Conservation (phyloP, 345 rosid genomes). For the Populus davidiana region DNA sequence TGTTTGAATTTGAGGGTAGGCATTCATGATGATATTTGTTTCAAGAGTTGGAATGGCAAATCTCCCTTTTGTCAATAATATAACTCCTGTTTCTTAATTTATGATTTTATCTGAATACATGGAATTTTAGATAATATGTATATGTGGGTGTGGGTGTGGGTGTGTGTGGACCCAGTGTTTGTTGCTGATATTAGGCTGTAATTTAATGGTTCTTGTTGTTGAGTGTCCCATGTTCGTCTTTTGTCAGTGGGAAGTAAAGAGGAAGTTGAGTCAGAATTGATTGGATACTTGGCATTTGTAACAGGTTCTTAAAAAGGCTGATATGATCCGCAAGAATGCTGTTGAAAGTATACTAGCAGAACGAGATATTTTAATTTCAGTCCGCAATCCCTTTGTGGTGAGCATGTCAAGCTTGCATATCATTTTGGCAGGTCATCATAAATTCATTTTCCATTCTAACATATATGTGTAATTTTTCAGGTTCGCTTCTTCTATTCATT, state of each 20-base stretch:
- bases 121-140: background rate
- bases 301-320: conserved; percentile 98
- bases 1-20: background rate
- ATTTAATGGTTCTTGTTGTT: background rate
- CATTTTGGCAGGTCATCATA: conserved; percentile 20
- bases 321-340: conserved; percentile 99
- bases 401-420: conserved; percentile 51
- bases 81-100: background rate
- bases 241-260: background rate
- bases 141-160: too few species aligned
- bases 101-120: background rate
- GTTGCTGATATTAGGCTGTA: background rate
- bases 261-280: conserved; percentile 6
- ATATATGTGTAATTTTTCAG: conserved; percentile 44
- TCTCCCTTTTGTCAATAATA: background rate
- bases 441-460: conserved; percentile 25
- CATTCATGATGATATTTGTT: background rate
- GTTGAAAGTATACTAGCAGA: conserved; percentile 99
- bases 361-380: conserved; percentile 98
- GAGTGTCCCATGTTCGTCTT: background rate
- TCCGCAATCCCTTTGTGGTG: conserved; percentile 99
- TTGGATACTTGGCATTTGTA: conserved; percentile 15
- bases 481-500: conserved; percentile 99
- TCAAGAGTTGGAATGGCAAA: background rate
- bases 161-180: background rate